Conservation (phyloP, 768 basidiomycete genomes). For the Tulasnella calospora region DNA sequence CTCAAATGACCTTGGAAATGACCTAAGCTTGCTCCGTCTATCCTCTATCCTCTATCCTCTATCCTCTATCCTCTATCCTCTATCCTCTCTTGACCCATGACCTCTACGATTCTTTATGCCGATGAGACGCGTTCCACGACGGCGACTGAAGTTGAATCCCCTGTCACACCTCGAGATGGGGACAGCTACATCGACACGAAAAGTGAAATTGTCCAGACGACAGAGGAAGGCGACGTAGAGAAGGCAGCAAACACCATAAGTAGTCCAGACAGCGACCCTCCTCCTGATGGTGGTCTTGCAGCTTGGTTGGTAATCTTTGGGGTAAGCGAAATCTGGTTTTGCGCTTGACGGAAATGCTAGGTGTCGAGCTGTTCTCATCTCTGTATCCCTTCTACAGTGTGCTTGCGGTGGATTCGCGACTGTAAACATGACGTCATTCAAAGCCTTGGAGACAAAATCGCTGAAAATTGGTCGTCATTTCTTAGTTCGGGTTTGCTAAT, state of each 20-base stretch:
- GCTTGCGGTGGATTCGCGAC: conserved; percentile 16
- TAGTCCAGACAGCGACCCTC: neutral
- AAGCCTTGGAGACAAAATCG: neutral
- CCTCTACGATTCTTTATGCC: neutral
- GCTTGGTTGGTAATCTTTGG: conserved; percentile 20
- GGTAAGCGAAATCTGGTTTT: neutral
- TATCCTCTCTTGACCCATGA: neutral
- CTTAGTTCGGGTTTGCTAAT: conserved; percentile 2
- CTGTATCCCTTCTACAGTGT: neutral
- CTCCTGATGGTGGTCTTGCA: conserved; percentile 18
- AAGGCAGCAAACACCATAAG: neutral
- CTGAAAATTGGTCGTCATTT: neutral
- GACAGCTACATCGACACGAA: neutral
- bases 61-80: neutral
- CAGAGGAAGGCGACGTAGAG: neutral
- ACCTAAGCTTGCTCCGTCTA: neutral
- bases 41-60: neutral
- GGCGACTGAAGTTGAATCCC: neutral
- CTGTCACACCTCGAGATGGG: neutral
- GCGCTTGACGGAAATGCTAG: neutral
- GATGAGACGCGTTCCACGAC: neutral
- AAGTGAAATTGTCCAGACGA: neutral
- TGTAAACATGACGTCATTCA: neutral
- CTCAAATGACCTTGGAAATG: neutral
- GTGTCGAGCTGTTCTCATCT: neutral